phyloP scores from a whole-genome alignment of 768 basidiomycete species.

The Suillus subalutaceus region DNA sequence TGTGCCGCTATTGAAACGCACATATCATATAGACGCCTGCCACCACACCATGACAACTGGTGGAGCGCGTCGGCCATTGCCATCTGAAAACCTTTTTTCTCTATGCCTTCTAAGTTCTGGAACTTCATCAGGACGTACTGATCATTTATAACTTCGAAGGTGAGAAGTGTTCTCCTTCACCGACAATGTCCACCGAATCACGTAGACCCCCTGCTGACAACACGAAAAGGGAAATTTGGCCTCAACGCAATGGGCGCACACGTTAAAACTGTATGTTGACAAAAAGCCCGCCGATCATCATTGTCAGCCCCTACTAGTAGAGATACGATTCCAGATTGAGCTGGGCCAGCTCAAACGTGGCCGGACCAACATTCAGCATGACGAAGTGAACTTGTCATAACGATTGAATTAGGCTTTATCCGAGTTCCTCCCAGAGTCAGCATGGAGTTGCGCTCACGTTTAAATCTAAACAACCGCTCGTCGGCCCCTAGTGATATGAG shows the following conservation, averaged over 20 bases:
- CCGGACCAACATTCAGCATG: not conserved
- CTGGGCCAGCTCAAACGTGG: not conserved
- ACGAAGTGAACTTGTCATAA: not conserved
- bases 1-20: constrained; percentile 29
- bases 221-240: constrained; percentile 1
- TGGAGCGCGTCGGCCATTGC: not conserved
- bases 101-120: not conserved
- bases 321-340: not conserved
- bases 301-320: not conserved
- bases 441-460: not conserved
- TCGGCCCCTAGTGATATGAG: not conserved
- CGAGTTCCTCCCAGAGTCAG: not conserved
- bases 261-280: constrained; percentile 4
- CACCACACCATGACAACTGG: constrained; percentile 2
- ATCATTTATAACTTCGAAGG: not conserved
- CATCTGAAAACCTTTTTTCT: not conserved
- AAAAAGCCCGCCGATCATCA: not conserved
- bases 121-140: not conserved
- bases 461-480: not conserved
- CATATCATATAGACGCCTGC: constrained; percentile 13
- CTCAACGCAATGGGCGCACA: not conserved
- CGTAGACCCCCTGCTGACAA: not conserved
- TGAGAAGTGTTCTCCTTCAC: not conserved
- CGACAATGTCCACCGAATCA: not conserved
- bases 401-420: constrained; percentile 4